Evolutionary conservation across 1,284 basidiomycete genomes (phyloP).

Genomic region (Sporisorium exsertum): DNA sequence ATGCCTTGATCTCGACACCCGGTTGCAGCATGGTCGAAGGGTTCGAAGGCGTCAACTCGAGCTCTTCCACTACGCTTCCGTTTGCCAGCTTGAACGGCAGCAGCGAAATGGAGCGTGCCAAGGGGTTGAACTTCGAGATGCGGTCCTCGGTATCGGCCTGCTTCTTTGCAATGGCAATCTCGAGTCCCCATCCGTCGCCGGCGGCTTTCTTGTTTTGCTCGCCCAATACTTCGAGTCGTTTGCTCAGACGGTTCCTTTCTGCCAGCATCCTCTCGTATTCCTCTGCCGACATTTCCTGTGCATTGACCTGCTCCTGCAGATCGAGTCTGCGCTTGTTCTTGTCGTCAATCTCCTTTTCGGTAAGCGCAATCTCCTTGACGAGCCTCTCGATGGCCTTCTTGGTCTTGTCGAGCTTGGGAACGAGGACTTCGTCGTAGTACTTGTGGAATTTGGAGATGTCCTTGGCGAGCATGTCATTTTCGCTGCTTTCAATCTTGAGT

Average conservation of each 20-base stretch:
- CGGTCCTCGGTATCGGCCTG: slow-evolving; percentile 62
- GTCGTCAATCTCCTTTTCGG: slow-evolving; percentile 54
- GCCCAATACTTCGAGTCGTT: slow-evolving; percentile 52
- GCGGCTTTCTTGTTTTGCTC: slow-evolving; percentile 54
- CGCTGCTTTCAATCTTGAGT: slow-evolving; percentile 55
- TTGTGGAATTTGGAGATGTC: slow-evolving; percentile 64
- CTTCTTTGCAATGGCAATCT: slow-evolving; percentile 60
- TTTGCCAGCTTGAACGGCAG: slow-evolving; percentile 50
- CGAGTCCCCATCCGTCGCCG: slow-evolving; percentile 56
- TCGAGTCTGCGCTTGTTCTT: slow-evolving; percentile 51
- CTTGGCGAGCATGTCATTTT: slow-evolving; percentile 57
- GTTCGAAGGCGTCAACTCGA: slow-evolving; percentile 52
- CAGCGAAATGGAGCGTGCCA: slow-evolving; percentile 54
- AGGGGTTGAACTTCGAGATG: slow-evolving; percentile 53
- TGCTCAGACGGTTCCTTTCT: slow-evolving; percentile 56
- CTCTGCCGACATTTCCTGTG: slow-evolving; percentile 64
- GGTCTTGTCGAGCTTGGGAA: slow-evolving; percentile 64
- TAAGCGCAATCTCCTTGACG: slow-evolving; percentile 43
- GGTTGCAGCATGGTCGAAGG: slow-evolving; percentile 56
- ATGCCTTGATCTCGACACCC: slow-evolving; percentile 55
- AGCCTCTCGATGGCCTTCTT: slow-evolving; percentile 58
- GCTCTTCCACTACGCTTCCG: slow-evolving; percentile 49
- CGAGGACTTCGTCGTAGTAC: slow-evolving; percentile 63
- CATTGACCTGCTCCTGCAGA: slow-evolving; percentile 58
- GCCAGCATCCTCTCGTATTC: slow-evolving; percentile 63